These are phyloP conservation scores for Camellia granthamiana DNA, from an alignment of 148 eudicot genomes.

Conservation along the genomic window DNA sequence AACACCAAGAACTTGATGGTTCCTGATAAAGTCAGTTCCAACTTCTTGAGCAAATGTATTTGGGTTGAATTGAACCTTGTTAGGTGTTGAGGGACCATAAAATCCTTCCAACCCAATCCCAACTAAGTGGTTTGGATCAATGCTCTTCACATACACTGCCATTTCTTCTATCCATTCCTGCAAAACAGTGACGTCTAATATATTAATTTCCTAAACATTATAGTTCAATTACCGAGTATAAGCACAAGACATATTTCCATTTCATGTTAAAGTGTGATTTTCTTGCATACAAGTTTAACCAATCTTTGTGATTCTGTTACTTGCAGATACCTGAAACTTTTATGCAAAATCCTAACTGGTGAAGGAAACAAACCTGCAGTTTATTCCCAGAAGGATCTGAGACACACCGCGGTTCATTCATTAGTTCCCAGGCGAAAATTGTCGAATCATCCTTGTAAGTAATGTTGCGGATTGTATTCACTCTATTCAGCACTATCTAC, in stretches of 20 bases:
- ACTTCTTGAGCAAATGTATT: conserved; percentile 56
- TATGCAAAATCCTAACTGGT: background rate
- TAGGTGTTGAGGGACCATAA: conserved; percentile 75
- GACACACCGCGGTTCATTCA: conserved; percentile 69
- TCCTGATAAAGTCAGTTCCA: conserved; percentile 77
- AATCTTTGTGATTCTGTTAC: background rate
- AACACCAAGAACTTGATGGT: conserved; percentile 68
- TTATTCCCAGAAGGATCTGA: conserved; percentile 74
- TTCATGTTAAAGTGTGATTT: background rate
- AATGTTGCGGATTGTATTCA: conserved; percentile 64
- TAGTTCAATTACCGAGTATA: background rate
- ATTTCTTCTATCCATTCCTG: conserved; percentile 89
- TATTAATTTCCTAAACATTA: background rate
- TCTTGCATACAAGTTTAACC: background rate
- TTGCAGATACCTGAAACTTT: background rate
- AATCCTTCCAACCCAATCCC: conserved; percentile 83
- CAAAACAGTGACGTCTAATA: conserved; percentile 1
- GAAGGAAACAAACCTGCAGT: conserved; percentile 47
- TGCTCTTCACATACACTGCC: conserved; percentile 74
- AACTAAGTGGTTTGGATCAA: conserved; percentile 72
- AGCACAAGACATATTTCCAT: background rate
- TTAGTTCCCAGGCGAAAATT: conserved; percentile 85
- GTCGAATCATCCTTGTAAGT: conserved; percentile 93
- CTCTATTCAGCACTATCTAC: conserved; percentile 71
- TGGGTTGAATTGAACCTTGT: conserved; percentile 55